Base-by-base conservation (phyloP, 2,329 filamentous ascomycete genomes). In the Sporothrix inflata region DNA sequence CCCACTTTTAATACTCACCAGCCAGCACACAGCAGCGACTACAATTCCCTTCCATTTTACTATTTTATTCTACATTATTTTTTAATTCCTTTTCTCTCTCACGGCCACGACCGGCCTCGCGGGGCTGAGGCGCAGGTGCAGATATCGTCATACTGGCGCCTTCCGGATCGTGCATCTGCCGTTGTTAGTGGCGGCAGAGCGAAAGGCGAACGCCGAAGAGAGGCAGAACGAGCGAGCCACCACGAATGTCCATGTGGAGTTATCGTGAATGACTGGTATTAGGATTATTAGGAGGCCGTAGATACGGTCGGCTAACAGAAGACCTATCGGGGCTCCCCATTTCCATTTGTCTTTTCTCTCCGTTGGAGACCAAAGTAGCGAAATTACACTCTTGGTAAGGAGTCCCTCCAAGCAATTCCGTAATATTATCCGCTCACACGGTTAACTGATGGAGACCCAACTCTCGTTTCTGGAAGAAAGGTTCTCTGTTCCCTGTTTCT, bases 51-150 rank as follows among this genome's bases (percentile, higher is more conserved):
- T 11, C 42, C 16, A 45, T 27, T 42, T 42, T 24, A 14, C 3
- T 3, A 42, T 14, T 38, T 65, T 5, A 2, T 9, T 66, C 9
- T 30, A n/a, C 5, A 11, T 55, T 55, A 14, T 27, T 55, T 27
- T 12, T 55, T 1, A 19, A 14, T 21, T 14, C 57, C 8, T 4
- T 7, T 8, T 57, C 34, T 21, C n/a, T 40, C 57, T 24, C 60
- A 63, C 19, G 63, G 24, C 63, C 14, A 24, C 21, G 40, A 24
- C 40, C 14, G 66, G 27, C 30, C 45, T 51, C 65, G 21, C 27
- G 27, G 65, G 45, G 65, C 65, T 68, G 65, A 68, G 65, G 65
- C 27, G 66, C 66, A 68, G 47, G 19, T n/a, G 63, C 66, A 67
- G 42, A 19, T 55, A 19, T 19, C 3, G 42, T 49, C 61, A 47